Evolutionary conservation across 2,329 filamentous ascomycete species (phyloP), one percentile per base, ranked within the genome.

Genomic region (Microcyclospora tardicrescens): DNA sequence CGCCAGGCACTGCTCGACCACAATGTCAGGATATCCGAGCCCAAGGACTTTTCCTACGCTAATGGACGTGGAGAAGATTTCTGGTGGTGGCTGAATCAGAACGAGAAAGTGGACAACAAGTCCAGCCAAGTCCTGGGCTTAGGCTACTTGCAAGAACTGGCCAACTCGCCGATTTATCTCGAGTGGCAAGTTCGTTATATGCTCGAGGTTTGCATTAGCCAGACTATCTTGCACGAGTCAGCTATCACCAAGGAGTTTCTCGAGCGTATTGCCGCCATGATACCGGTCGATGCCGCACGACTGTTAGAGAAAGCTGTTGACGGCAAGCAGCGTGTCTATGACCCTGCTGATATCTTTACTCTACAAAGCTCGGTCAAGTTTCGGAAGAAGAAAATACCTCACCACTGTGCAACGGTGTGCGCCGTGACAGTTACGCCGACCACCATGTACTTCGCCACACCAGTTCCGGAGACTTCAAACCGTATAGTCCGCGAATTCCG

Each of bases 201-300:
- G 56, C 72, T 98, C 0, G 89, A 98, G 58, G 87, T 85, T 0
- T 96, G 89, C 55, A 70, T 96, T n/a, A 93, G 87, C 0, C 75
- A 81, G 19, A 77, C 79, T 0, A 68, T 77, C 16, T 63, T 98
- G 10, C 80, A 79, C 38, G 89, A 95, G 57, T 75, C 84, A 54
- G 81, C 73, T 34, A 71, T 96, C 33, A 71, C 66, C 1, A 56
- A 61, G 1, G 68, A 75, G 2, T 96, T 96, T 47, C 61, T 93
- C 2, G 56, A 67, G 19, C 69, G 63, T 32, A 67, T 96, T 3
- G 57, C 63, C 2, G 51, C 62, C 0, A 62, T 81, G 13, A 65
- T 70, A 1, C 54, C 61, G 3, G 10, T 15, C 4, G 30, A 32
- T n/a, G 84, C 83, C 0, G 71, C 68, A 24, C 72, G 73, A 40